Base-by-base conservation (phyloP, 2,329 filamentous ascomycete genomes). In the Tolypocladium pustulatum region DNA sequence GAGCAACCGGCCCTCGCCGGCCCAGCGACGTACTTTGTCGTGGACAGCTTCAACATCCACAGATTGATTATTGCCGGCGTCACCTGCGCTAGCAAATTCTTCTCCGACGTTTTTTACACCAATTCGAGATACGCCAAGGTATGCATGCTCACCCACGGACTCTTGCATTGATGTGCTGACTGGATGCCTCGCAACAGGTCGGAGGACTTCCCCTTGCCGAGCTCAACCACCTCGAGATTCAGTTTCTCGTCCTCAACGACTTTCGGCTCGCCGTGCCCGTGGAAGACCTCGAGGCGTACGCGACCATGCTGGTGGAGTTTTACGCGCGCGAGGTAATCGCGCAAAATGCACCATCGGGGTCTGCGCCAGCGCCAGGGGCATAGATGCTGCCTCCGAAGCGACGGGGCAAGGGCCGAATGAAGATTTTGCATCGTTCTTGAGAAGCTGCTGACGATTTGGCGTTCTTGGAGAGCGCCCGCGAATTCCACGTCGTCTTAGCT, bases 81-180 rank as follows among this genome's bases (percentile, higher is more conserved):
- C 52, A 99, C 94, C 3, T 97, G 94, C 73, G 92, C 94, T 6
- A 97, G 93, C 83, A 99, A 99, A 74, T 99, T 97, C 80, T 99
- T 99, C 75, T 97, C 93, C 6, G 84, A 99, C 75, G 93, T 97
- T 46, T 99, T 99, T 68, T 99, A 97, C 72, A 99, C 94, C 12
- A 99, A 99, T 74, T 97, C 94, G 58, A 85, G 94, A 85, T 99
- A 99, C 72, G 94, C 94, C 61, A 99, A 97, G 89, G 94, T 96
- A 80, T 63, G 80, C 76, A 53, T 20, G 27, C 17, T 4, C 7
- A 8, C 49, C 30, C 1, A 8, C 20, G 2, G 30, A 30, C 40
- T 20, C 27, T 2, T 49, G n/a, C 27, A 17, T 38, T 32, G 30
- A 25, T 59, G 58, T 43, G 51, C 43, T 61, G 56, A 59, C 64